Conservation (phyloP, 176 grass and related monocot species). For the Rhynchospora breviuscula region DNA sequence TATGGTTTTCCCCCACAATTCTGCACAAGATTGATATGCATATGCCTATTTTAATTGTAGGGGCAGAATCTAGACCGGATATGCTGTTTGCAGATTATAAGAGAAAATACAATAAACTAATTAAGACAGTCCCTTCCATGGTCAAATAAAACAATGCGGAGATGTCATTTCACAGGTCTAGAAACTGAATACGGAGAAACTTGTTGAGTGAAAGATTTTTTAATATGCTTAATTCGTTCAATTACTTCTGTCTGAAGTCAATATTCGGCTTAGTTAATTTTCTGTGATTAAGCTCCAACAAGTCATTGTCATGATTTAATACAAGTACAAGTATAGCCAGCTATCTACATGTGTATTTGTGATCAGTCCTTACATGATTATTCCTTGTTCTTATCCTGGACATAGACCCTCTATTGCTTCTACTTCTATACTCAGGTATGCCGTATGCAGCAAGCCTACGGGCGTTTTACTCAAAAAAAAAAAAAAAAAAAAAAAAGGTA, state of each 20-base stretch:
- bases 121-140: neutral
- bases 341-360: no score
- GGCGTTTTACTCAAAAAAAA: no score
- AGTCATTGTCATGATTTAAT: neutral
- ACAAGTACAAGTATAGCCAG: no score
- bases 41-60: neutral
- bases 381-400: neutral
- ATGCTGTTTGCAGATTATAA: neutral
- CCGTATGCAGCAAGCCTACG: no score
- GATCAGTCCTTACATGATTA: neutral
- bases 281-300: neutral
- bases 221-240: neutral
- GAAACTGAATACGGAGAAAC: neutral
- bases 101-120: no score
- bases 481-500: no score
- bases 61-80: neutral
- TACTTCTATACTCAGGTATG: neutral
- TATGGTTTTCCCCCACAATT: neutral
- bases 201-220: neutral
- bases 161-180: neutral
- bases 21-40: neutral
- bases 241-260: no score
- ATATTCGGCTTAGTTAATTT: neutral
- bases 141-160: neutral
- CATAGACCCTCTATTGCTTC: neutral